Evolutionary conservation across 2,329 filamentous ascomycete genomes (phyloP), one percentile per base, ranked within the genome.

Genomic region (Hymenoscyphus fructigenus): DNA sequence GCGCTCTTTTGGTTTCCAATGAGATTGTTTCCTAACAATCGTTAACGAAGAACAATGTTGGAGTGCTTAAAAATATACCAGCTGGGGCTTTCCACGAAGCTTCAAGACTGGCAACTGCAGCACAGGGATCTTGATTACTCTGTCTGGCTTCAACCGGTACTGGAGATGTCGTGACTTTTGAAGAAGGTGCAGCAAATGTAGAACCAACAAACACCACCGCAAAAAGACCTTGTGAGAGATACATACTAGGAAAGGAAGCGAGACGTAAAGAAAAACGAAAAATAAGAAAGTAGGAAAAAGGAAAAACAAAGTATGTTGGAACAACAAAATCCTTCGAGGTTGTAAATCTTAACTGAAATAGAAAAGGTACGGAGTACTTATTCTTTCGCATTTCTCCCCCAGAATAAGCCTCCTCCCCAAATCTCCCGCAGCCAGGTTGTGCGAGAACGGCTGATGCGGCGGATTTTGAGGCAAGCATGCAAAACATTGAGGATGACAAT

Each of bases 371-470:
- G n/a, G 14, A 50, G 9, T 50, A 50, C 23, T 26, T 26, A 50
- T 50, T 50, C 47, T 50, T 23, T 12, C 36, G 36, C 36, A 38
- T 26, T 50, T 47, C 41, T 23, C 20, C 47, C 47, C 47, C 20
- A 23, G 23, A 12, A 20, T 23, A 50, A 50, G 10, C n/a, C 47
- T 23, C 47, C 20, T 50, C 47, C 47, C 47, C 20, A 14, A 23
- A 50, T 50, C 20, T 47, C 20, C 20, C 44, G 17, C 44, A 47
- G 44, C 44, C 23, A 23, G 47, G 47, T 50, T 47, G 20, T 2
- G 44, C 41, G 41, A n/a, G 44, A 47, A 47, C 44, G 44, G 44
- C 47, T 50, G 47, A 50, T 50, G 47, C 47, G 47, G 47, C 47
- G 20, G 20, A 50, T 50, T 50, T 50, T 14, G 47, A 50, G 20